Conservation (phyloP, 768 basidiomycete species). For the Xerocomellus dryophilus region DNA sequence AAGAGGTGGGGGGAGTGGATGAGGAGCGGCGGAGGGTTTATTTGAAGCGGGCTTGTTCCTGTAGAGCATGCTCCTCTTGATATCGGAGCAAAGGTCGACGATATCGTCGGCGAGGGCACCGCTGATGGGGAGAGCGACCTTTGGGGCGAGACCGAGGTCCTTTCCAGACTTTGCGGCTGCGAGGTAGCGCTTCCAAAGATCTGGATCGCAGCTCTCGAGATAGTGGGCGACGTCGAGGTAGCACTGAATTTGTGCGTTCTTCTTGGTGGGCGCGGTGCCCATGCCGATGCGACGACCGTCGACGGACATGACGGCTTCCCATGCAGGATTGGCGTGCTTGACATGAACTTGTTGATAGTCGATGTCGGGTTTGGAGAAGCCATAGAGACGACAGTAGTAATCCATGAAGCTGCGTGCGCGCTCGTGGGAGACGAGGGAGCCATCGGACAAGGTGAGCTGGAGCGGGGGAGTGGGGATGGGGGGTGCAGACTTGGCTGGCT, state of each 20-base stretch:
- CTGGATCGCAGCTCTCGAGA: constrained; percentile 78
- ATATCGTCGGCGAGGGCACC: constrained; percentile 65
- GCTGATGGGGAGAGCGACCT: constrained; percentile 63
- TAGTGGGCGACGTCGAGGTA: constrained; percentile 88
- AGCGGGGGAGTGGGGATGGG: background rate
- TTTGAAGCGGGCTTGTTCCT: constrained; percentile 51
- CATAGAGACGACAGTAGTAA: constrained; percentile 82
- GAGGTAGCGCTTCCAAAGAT: constrained; percentile 73
- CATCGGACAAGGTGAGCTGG: constrained; percentile 54
- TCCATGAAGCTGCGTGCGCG: constrained; percentile 89
- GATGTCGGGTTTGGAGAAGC: constrained; percentile 71
- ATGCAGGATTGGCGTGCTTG: constrained; percentile 31
- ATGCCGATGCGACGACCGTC: constrained; percentile 79
- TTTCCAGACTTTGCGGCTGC: constrained; percentile 60
- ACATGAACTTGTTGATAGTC: constrained; percentile 41
- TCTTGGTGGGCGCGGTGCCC: constrained; percentile 68
- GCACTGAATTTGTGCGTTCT: constrained; percentile 63
- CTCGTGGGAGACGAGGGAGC: constrained; percentile 60
- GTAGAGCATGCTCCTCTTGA: constrained; percentile 63
- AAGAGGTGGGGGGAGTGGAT: constrained; percentile 3
- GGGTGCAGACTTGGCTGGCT: constrained; percentile 20
- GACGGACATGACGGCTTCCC: constrained; percentile 78
- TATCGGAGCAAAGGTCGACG: constrained; percentile 63
- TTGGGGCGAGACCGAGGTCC: constrained; percentile 69
- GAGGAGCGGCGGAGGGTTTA: constrained; percentile 2